A percentile compares a stretch with the other conserved stretches of the same genome.
Conservation (phyloP, 768 basidiomycete genomes). For the Phylloporus sp. region DNA sequence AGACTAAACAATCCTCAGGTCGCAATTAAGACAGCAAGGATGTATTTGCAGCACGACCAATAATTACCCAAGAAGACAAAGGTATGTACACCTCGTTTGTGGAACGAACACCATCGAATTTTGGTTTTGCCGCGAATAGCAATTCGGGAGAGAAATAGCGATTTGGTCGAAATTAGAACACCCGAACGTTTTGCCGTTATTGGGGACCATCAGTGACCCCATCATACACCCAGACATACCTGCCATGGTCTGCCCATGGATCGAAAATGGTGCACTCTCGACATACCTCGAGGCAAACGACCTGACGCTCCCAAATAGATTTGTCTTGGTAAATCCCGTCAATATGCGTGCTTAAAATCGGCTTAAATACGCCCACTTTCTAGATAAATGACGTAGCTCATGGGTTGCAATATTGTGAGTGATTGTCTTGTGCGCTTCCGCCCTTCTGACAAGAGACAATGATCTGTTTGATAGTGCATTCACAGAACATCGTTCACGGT, state of each 20-base stretch:
- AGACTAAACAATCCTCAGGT: neutral
- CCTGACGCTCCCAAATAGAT: neutral
- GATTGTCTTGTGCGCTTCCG: neutral
- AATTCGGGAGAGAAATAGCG: neutral
- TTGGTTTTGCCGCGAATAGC: neutral
- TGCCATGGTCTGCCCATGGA: constrained; percentile 2
- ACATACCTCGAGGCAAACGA: neutral
- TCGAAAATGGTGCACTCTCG: neutral
- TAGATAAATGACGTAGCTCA: neutral
- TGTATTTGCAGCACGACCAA: neutral
- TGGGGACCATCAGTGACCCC: neutral
- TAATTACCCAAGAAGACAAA: neutral
- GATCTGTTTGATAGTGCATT: neutral
- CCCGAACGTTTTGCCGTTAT: neutral
- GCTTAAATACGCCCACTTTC: neutral
- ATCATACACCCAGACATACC: neutral
- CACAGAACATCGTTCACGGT: neutral
- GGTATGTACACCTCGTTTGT: neutral
- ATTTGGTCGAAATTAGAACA: neutral
- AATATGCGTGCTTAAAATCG: neutral
- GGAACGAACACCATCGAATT: neutral
- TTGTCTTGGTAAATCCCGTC: neutral
- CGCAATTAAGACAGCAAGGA: neutral
- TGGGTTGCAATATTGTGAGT: neutral
- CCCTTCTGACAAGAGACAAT: neutral